phyloP scores from a whole-genome alignment of 2,329 filamentous ascomycete species.

The Penicillium crustosum region DNA sequence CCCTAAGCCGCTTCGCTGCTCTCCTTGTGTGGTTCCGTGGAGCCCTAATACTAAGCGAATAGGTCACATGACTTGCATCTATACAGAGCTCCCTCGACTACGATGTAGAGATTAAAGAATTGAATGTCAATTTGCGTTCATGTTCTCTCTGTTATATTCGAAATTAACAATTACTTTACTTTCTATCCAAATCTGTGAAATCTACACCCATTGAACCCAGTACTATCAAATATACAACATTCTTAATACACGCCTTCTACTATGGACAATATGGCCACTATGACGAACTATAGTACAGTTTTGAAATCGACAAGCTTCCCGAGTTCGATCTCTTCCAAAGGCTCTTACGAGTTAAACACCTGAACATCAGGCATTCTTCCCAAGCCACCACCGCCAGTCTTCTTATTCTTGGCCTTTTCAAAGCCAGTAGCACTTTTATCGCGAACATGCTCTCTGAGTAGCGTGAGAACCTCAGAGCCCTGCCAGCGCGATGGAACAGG shows the following conservation, averaged over 20 bases:
- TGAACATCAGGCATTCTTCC: conserved; percentile 52
- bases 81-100: conserved; percentile 1
- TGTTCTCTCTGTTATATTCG: not conserved
- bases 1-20: conserved; percentile 40
- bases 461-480: conserved; percentile 72
- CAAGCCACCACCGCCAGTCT: conserved; percentile 41
- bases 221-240: conserved; percentile 10
- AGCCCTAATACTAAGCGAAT: conserved; percentile 39
- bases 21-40: conserved; percentile 30
- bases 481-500: conserved; percentile 86
- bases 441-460: conserved; percentile 79
- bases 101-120: not conserved
- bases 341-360: conserved; percentile 36
- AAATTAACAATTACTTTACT: not conserved
- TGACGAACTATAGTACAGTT: conserved; percentile 15
- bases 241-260: not conserved
- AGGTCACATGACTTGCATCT: conserved; percentile 24
- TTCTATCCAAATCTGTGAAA: not conserved
- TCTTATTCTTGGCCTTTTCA: conserved; percentile 41
- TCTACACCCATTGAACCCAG: not conserved
- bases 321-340: not conserved
- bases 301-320: not conserved
- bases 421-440: conserved; percentile 59
- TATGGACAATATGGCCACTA: not conserved
- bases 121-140: not conserved